phyloP scores from a whole-genome alignment of 2,329 filamentous ascomycete genomes.

The Stromatinia cepivora region DNA sequence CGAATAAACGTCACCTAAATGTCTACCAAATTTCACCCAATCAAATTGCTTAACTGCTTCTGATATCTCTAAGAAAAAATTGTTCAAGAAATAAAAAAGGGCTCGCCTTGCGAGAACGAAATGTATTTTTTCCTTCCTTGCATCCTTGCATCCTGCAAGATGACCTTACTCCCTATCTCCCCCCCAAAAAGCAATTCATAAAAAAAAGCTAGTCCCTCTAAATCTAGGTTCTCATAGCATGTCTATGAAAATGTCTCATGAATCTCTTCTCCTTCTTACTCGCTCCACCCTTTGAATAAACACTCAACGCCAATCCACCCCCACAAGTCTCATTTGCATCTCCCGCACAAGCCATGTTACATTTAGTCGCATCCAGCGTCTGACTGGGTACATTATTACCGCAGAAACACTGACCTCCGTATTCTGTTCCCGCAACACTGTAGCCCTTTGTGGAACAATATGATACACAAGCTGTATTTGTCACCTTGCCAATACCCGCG shows the following conservation, averaged over 20 bases:
- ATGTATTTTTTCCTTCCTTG: not conserved
- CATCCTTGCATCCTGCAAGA: not conserved
- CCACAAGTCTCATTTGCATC: conserved; percentile 52
- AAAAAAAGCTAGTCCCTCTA: not conserved
- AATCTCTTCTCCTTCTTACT: not conserved
- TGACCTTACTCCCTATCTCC: too few relatives aligned
- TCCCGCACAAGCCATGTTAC: conserved; percentile 53
- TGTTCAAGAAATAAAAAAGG: not conserved
- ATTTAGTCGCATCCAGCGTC: conserved; percentile 48
- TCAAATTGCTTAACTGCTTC: not conserved
- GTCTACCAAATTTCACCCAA: not conserved
- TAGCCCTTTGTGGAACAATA: conserved; percentile 51
- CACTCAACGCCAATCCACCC: conserved; percentile 48
- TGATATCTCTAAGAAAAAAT: not conserved
- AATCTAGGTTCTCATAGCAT: not conserved
- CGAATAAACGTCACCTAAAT: too few relatives aligned
- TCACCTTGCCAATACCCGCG: conserved; percentile 47
- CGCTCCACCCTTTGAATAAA: conserved; percentile 37
- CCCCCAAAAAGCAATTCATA: not conserved
- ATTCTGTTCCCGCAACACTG: conserved; percentile 51
- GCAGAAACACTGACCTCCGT: conserved; percentile 51
- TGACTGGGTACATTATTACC: conserved; percentile 45
- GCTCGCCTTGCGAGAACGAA: conserved; percentile 18
- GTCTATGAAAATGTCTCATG: conserved; percentile 18
- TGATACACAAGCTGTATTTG: conserved; percentile 49